Conservation (phyloP, 2,329 filamentous ascomycete genomes). For the Gaeumannomyces sp. region DNA sequence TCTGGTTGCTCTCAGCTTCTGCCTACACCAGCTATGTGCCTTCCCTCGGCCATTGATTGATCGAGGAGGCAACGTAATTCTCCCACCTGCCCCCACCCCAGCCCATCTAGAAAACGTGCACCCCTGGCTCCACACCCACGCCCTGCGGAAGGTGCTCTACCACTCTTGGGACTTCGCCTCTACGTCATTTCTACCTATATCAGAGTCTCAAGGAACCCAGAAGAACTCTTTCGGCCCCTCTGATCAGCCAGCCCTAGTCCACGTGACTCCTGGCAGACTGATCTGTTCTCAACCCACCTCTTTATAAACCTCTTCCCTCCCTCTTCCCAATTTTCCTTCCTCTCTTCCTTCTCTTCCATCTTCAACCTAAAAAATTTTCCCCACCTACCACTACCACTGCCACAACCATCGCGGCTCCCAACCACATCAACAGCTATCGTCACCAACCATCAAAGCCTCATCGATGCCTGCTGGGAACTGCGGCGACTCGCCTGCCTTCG, state of each 20-base stretch:
- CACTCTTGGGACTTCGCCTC: background rate
- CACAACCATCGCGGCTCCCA: background rate
- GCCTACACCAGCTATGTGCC: too few relatives aligned
- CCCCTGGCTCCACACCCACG: background rate
- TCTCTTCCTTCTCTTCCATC: background rate
- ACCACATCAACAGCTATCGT: too few relatives aligned
- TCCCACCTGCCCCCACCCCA: too few relatives aligned
- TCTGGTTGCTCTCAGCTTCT: too few relatives aligned
- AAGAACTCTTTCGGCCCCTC: background rate
- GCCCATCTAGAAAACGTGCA: background rate
- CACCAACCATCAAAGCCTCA: too few relatives aligned
- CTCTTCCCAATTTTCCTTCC: background rate
- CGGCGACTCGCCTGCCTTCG: too few relatives aligned
- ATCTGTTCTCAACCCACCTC: background rate
- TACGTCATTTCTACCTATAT: background rate
- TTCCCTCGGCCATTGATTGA: too few relatives aligned
- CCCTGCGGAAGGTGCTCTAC: too few relatives aligned
- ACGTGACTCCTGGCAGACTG: background rate
- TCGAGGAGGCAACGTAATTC: too few relatives aligned
- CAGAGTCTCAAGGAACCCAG: background rate
- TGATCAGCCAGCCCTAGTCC: background rate
- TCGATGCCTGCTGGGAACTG: too few relatives aligned
- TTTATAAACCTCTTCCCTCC: background rate
- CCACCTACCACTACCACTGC: background rate
- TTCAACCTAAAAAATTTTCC: too few relatives aligned